Conservation (phyloP, 768 basidiomycete genomes). For the Termitomyces sp. region DNA sequence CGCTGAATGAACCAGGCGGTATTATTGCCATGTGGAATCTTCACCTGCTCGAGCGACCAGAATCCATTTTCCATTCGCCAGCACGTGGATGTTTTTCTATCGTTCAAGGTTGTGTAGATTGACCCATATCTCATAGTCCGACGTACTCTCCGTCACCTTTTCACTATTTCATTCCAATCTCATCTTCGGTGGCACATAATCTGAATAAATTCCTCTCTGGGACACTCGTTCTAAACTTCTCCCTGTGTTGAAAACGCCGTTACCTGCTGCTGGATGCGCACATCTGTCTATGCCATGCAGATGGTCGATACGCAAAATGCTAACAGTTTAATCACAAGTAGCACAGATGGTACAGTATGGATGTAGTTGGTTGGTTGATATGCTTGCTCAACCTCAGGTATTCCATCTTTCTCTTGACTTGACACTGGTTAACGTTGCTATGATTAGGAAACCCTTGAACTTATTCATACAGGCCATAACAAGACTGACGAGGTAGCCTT, state of each 20-base stretch:
- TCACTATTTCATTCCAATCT: slow-evolving; percentile 98
- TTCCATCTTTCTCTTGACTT: background rate
- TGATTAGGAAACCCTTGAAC: slow-evolving; percentile 85
- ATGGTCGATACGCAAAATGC: slow-evolving; percentile 99
- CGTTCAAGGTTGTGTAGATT: background rate
- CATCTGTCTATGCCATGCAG: slow-evolving; percentile 97
- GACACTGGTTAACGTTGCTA: background rate
- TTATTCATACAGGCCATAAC: slow-evolving; percentile 86
- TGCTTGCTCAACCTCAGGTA: slow-evolving; percentile 98
- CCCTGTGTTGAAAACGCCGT: slow-evolving; percentile 93
- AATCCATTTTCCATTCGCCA: slow-evolving; percentile 98
- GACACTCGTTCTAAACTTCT: slow-evolving; percentile 96
- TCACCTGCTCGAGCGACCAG: slow-evolving; percentile 91
- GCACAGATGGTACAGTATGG: slow-evolving; percentile 96
- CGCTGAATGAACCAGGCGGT: slow-evolving; percentile 93
- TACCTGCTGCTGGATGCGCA: slow-evolving; percentile 95
- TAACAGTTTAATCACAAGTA: slow-evolving; percentile 93
- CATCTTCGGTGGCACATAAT: slow-evolving; percentile 98
- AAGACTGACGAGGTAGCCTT: slow-evolving; percentile 98
- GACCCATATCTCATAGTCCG: slow-evolving; percentile 60
- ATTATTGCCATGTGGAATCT: slow-evolving; percentile 98
- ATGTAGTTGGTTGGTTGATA: slow-evolving; percentile 98
- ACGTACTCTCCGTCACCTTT: slow-evolving; percentile 94
- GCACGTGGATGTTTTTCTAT: slow-evolving; percentile 40
- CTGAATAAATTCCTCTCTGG: slow-evolving; percentile 97